A percentile compares a stretch with the other conserved stretches of the same genome.
phyloP scores from a whole-genome alignment of 495 filamentous ascomycete genomes.

The Aspergillus homomorphus region DNA sequence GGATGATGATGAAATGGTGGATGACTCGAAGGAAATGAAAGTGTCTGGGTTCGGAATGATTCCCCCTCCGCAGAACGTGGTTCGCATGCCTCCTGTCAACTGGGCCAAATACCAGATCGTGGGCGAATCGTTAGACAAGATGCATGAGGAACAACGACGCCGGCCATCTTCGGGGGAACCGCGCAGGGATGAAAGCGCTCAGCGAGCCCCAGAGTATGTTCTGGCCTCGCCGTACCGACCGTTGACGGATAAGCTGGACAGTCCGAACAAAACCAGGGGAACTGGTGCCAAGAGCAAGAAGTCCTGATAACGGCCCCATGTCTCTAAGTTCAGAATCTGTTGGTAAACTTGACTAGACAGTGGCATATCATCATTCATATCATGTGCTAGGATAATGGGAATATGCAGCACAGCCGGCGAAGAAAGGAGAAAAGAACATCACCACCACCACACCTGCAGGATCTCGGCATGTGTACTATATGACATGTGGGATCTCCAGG shows the following conservation, averaged over 20 bases:
- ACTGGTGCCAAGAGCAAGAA: conserved; percentile 35
- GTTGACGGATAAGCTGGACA: conserved; percentile 61
- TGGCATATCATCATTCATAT: not conserved
- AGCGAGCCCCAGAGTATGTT: conserved; percentile 51
- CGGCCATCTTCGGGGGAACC: conserved; percentile 61
- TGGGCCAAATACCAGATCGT: conserved; percentile 87
- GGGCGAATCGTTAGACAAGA: conserved; percentile 73
- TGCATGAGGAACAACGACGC: conserved; percentile 72
- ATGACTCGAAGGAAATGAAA: not conserved
- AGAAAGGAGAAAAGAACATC: not conserved
- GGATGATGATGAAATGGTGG: conserved; percentile 29
- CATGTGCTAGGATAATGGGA: not conserved
- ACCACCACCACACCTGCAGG: not conserved
- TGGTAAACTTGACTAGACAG: not conserved
- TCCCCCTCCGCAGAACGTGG: conserved; percentile 75
- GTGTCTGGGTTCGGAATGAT: conserved; percentile 49
- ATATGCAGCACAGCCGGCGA: not conserved
- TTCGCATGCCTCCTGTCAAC: conserved; percentile 82
- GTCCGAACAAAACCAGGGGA: conserved; percentile 33
- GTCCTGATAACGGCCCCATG: conserved; percentile 15
- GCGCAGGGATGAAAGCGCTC: conserved; percentile 34
- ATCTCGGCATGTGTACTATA: not conserved
- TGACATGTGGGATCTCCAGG: not conserved
- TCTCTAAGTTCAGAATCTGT: not conserved
- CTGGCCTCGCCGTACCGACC: conserved; percentile 75